Conservation (phyloP, 768 basidiomycete genomes). For the Boletellus sp. region DNA sequence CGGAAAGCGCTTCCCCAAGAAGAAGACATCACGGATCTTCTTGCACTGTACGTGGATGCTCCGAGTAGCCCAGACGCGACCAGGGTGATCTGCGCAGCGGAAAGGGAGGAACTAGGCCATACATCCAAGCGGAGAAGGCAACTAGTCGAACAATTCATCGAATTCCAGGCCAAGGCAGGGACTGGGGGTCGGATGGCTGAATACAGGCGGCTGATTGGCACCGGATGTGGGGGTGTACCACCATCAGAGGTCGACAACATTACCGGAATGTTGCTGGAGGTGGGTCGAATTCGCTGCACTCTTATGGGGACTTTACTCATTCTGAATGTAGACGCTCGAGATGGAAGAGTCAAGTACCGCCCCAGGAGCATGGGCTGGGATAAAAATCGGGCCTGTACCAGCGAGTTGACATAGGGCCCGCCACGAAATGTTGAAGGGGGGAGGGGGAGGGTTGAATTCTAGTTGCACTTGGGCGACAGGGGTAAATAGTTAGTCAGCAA, state of each 20-base stretch:
- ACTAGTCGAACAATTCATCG: constrained; percentile 72
- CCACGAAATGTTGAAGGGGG: no score
- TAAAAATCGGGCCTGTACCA: constrained; percentile 22
- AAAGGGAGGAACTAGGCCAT: constrained; percentile 63
- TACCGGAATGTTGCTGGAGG: constrained; percentile 81
- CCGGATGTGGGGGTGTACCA: constrained; percentile 84
- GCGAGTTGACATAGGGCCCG: constrained; percentile 20
- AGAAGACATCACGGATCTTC: constrained; percentile 65
- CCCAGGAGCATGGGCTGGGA: constrained; percentile 38
- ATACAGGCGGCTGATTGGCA: constrained; percentile 84
- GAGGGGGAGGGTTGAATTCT: neutral
- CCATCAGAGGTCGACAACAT: constrained; percentile 87
- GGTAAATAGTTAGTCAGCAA: constrained; percentile 20
- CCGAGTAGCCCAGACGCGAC: constrained; percentile 56
- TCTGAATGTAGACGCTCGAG: constrained; percentile 61
- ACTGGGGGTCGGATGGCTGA: constrained; percentile 86
- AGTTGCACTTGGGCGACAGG: neutral
- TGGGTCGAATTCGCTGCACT: constrained; percentile 28
- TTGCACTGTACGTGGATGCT: constrained; percentile 52
- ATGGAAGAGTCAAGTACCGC: constrained; percentile 74
- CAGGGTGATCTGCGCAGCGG: constrained; percentile 50
- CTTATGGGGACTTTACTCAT: constrained; percentile 1
- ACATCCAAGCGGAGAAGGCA: constrained; percentile 65
- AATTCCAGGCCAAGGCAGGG: constrained; percentile 84
- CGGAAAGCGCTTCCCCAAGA: constrained; percentile 44